Conservation (phyloP, 352 stramenopile genomes). For the Hyaloperonospora arabidopsidis region DNA sequence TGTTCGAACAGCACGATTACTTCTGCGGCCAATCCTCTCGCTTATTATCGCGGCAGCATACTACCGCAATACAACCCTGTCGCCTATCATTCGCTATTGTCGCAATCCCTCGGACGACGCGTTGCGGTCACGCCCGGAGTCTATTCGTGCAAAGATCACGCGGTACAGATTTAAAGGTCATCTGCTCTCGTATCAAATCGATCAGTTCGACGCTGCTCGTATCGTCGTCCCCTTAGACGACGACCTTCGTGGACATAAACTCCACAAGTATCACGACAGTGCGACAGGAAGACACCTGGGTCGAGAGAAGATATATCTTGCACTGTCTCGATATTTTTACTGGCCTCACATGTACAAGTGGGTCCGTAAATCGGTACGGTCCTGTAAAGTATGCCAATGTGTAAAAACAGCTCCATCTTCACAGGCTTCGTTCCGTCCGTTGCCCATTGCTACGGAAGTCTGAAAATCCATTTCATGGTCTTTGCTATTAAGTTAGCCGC, state of each 20-base stretch:
- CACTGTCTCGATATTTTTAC: no score
- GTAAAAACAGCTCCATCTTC: not conserved
- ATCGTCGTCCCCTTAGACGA: no score
- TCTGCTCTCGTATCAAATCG: not conserved
- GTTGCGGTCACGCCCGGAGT: not conserved
- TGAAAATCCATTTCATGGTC: not conserved
- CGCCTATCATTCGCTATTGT: not conserved
- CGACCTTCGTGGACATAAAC: no score
- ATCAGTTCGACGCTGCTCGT: not conserved
- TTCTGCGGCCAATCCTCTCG: not conserved
- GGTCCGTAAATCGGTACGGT: not conserved
- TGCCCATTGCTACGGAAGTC: not conserved
- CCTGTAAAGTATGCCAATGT: not conserved
- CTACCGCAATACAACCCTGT: not conserved
- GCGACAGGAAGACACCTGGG: no score
- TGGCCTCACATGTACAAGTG: not conserved
- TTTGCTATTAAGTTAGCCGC: not conserved
- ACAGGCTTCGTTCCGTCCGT: not conserved
- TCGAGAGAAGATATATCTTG: no score
- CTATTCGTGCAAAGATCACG: not conserved
- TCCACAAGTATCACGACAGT: no score
- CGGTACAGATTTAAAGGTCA: not conserved
- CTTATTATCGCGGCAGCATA: not conserved
- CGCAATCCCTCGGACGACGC: not conserved
- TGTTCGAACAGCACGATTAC: not conserved